Percentiles rank a stretch among this genome's conserved stretches.
phyloP scores from a whole-genome alignment of 495 filamentous ascomycete genomes.

The Aspergillus affinis region DNA sequence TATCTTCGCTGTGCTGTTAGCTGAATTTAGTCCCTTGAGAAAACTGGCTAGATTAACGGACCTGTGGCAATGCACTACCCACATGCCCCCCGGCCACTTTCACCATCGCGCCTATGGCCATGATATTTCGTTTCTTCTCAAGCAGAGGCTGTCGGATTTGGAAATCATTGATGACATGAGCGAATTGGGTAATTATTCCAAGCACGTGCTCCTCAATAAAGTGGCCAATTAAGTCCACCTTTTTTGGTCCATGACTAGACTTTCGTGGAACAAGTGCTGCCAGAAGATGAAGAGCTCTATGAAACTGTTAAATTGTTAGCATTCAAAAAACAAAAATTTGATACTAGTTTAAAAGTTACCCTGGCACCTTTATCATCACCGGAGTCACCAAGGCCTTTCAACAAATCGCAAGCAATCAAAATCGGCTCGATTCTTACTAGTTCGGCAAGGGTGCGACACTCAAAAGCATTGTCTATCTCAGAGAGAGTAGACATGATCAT shows the following conservation, averaged over 20 bases:
- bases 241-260: slow-evolving; percentile 49
- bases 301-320: slow-evolving; percentile 43
- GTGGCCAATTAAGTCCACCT: slow-evolving; percentile 57
- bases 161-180: slow-evolving; percentile 76
- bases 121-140: slow-evolving; percentile 73
- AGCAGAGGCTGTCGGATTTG: slow-evolving; percentile 54
- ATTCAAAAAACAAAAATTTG: slow-evolving; percentile 24
- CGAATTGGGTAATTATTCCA: slow-evolving; percentile 81
- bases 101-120: slow-evolving; percentile 87
- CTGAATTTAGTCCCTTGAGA: not conserved
- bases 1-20: slow-evolving; percentile 51
- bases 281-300: slow-evolving; percentile 65
- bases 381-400: slow-evolving; percentile 75
- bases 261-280: slow-evolving; percentile 62
- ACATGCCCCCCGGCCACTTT: slow-evolving; percentile 66
- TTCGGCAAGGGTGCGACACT: slow-evolving; percentile 60
- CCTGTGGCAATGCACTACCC: slow-evolving; percentile 81
- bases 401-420: slow-evolving; percentile 71
- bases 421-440: slow-evolving; percentile 76
- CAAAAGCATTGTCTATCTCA: slow-evolving; percentile 66
- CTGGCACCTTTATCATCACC: slow-evolving; percentile 58
- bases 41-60: slow-evolving; percentile 30
- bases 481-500: slow-evolving; percentile 67
- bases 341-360: slow-evolving; percentile 28
- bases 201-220: slow-evolving; percentile 86